Evolutionary conservation across 2,329 filamentous ascomycete species (phyloP).

Genomic region (Diaporthe sp.): DNA sequence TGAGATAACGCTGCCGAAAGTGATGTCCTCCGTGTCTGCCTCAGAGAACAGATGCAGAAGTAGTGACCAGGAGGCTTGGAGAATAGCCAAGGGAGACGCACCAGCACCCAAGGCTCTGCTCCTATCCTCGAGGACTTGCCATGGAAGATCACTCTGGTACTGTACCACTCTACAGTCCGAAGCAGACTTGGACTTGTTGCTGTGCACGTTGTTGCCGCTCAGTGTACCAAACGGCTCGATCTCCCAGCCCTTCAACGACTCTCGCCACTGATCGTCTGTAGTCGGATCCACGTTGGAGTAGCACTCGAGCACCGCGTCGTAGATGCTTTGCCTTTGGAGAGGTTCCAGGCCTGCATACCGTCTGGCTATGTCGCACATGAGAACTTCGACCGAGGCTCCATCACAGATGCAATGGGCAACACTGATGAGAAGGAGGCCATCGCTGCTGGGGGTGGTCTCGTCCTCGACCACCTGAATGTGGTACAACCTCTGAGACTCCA

Average conservation of each 20-base stretch:
- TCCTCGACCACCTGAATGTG: slow-evolving; percentile 46
- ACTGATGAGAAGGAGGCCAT: slow-evolving; percentile 47
- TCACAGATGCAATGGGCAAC: slow-evolving; percentile 55
- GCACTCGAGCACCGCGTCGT: slow-evolving; percentile 41
- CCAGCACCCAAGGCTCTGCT: slow-evolving; percentile 44
- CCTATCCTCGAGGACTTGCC: slow-evolving; percentile 38
- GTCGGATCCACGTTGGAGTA: slow-evolving; percentile 36
- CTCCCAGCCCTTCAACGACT: slow-evolving; percentile 43
- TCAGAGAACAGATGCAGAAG: slow-evolving; percentile 51
- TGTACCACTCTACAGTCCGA: slow-evolving; percentile 37
- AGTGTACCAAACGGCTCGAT: slow-evolving; percentile 43
- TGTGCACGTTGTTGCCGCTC: slow-evolving; percentile 43
- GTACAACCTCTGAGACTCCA: slow-evolving; percentile 42
- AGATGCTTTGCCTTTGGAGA: slow-evolving; percentile 40
- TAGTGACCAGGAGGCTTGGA: slow-evolving; percentile 54
- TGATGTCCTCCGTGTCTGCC: slow-evolving; percentile 50
- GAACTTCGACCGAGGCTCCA: slow-evolving; percentile 51
- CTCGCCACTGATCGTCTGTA: slow-evolving; percentile 40
- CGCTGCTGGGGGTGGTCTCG: slow-evolving; percentile 1
- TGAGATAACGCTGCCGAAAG: slow-evolving; percentile 52
- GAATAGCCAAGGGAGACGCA: slow-evolving; percentile 49
- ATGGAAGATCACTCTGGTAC: slow-evolving; percentile 38
- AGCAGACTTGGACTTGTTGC: slow-evolving; percentile 18
- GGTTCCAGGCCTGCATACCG: slow-evolving; percentile 42
- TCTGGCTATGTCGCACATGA: slow-evolving; percentile 49